phyloP scores from a whole-genome alignment of 2,329 filamentous ascomycete genomes.

The Polytolypa hystricis region DNA sequence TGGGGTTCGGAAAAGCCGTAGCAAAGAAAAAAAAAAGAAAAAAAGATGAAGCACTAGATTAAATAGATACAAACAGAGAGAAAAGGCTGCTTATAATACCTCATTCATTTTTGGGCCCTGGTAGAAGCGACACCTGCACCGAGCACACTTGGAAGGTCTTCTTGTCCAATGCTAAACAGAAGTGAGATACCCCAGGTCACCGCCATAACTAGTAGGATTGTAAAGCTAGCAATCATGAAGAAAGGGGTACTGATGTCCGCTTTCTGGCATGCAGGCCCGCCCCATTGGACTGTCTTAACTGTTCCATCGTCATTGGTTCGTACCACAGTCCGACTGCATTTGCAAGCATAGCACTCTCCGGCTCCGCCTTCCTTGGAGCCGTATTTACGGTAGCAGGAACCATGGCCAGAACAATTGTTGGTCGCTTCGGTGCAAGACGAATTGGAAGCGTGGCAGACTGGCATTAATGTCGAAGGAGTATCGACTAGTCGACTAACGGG shows the following conservation, averaged over 20 bases:
- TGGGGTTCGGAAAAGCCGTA: too few species aligned
- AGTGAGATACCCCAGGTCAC: slow-evolving; percentile 63
- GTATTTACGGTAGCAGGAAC: slow-evolving; percentile 61
- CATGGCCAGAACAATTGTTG: slow-evolving; percentile 71
- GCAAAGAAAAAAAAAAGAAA: neutral
- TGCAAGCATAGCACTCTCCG: slow-evolving; percentile 65
- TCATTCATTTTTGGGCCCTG: slow-evolving; percentile 39
- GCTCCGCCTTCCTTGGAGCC: slow-evolving; percentile 26
- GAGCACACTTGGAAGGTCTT: slow-evolving; percentile 86
- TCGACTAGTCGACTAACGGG: slow-evolving; percentile 20
- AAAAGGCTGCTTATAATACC: too few species aligned
- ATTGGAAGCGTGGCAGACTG: slow-evolving; percentile 62
- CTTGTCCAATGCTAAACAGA: slow-evolving; percentile 71
- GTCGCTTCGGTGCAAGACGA: slow-evolving; percentile 60
- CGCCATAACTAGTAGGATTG: slow-evolving; percentile 56
- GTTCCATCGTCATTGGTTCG: slow-evolving; percentile 36
- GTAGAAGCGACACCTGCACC: slow-evolving; percentile 80
- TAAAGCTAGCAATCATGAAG: slow-evolving; percentile 71
- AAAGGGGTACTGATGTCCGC: slow-evolving; percentile 80
- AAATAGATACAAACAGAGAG: neutral
- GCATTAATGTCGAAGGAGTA: slow-evolving; percentile 44
- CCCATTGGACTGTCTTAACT: slow-evolving; percentile 63
- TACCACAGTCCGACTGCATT: slow-evolving; percentile 52
- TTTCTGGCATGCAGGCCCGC: slow-evolving; percentile 79
- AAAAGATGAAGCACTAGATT: neutral